Conservation (phyloP, 2,329 filamentous ascomycete genomes). For the Dendryphion nanum region DNA sequence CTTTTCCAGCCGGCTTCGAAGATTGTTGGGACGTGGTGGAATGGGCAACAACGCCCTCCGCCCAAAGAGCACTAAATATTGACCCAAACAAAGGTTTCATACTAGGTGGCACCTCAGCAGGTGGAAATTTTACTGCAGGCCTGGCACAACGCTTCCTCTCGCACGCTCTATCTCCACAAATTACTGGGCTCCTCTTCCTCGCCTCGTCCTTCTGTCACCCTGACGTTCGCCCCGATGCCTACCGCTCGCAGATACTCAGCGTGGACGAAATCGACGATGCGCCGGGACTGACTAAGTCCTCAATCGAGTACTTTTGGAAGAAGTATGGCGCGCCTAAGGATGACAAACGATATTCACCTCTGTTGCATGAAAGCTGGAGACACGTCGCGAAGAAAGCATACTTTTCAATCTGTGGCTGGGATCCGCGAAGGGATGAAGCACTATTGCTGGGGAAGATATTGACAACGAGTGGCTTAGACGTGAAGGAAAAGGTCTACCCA, state of each 20-base stretch:
- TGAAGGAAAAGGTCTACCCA: constrained; percentile 4
- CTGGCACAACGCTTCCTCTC: constrained; percentile 5
- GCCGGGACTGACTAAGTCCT: constrained; percentile 7
- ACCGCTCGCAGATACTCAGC: constrained; percentile 3
- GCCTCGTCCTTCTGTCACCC: constrained; percentile 5
- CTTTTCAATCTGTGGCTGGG: constrained; percentile 9
- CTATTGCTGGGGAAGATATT: constrained; percentile 5
- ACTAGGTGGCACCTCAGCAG: constrained; percentile 9
- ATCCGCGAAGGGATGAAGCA: constrained; percentile 9
- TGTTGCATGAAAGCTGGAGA: constrained; percentile 4
- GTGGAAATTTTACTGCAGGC: constrained; percentile 9
- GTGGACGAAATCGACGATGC: constrained; percentile 10
- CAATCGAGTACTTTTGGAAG: constrained; percentile 9
- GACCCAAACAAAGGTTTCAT: constrained; percentile 5
- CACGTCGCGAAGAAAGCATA: constrained; percentile 4
- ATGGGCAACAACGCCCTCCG: not conserved
- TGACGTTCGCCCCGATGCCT: constrained; percentile 3
- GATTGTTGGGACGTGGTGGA: constrained; percentile 8
- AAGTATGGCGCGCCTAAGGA: constrained; percentile 8
- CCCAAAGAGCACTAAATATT: not conserved
- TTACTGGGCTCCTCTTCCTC: constrained; percentile 9
- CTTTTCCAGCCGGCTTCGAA: constrained; percentile 7
- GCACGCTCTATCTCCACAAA: not conserved
- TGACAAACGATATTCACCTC: constrained; percentile 5
- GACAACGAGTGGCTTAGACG: constrained; percentile 2